phyloP scores from a whole-genome alignment of 768 basidiomycete species.

The Phlebiopsis gigantea region DNA sequence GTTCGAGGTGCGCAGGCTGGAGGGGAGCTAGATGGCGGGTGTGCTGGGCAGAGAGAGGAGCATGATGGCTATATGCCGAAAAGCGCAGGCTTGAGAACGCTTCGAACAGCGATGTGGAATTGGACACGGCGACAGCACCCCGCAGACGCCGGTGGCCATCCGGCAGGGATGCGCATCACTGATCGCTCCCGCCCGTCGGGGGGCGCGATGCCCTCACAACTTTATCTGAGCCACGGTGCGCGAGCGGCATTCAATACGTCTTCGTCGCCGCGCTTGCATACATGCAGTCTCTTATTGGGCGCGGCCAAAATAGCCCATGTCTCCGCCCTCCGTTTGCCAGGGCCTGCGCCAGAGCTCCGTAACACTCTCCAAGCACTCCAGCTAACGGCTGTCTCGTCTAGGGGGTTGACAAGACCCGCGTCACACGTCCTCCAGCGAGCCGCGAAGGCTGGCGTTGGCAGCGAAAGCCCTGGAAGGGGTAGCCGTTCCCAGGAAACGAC shows the following conservation, averaged over 20 bases:
- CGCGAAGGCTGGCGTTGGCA: too few relatives aligned
- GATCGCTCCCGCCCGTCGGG: not conserved
- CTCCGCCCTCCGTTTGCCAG: not conserved
- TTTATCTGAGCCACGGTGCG: not conserved
- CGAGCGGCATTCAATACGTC: not conserved
- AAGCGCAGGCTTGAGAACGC: not conserved
- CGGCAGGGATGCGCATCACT: not conserved
- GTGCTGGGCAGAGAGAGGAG: not conserved
- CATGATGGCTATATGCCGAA: constrained; percentile 2
- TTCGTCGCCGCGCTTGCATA: not conserved
- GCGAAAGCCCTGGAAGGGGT: not conserved
- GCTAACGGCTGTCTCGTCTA: not conserved
- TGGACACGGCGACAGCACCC: not conserved
- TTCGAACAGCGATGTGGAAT: not conserved
- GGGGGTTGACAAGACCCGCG: not conserved
- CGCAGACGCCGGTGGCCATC: not conserved
- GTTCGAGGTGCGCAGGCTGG: not conserved
- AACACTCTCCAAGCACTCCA: not conserved
- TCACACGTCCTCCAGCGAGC: not conserved
- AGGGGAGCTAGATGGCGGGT: not conserved
- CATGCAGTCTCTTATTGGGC: not conserved
- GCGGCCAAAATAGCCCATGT: not conserved
- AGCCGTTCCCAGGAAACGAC: not conserved
- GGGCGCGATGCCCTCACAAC: not conserved
- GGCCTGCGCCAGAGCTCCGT: not conserved